These are phyloP conservation scores for Fusarium verticillioides DNA, from an alignment of 2,329 filamentous ascomycete genomes.

Conservation along the genomic window DNA sequence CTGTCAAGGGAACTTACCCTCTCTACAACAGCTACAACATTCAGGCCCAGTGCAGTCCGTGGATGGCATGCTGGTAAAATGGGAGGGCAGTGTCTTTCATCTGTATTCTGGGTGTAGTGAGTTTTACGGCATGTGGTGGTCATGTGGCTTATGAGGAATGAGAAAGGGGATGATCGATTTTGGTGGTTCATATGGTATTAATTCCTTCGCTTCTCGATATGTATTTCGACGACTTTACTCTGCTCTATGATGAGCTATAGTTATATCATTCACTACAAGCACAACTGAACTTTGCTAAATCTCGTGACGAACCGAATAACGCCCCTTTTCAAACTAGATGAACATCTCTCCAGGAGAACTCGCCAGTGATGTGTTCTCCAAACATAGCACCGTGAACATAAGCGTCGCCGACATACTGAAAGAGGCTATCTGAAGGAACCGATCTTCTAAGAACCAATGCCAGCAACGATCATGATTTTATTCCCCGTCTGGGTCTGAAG, in stretches of 20 bases:
- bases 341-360: slow-evolving; percentile 27
- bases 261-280: neutral
- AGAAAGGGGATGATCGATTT: slow-evolving; percentile 23
- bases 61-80: slow-evolving; percentile 49
- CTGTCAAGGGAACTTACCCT: slow-evolving; percentile 54
- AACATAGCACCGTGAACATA: slow-evolving; percentile 37
- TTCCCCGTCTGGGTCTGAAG: slow-evolving; percentile 22
- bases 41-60: slow-evolving; percentile 52
- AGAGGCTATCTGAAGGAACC: slow-evolving; percentile 14
- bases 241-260: slow-evolving; percentile 11
- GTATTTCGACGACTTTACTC: slow-evolving; percentile 30
- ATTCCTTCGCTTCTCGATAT: slow-evolving; percentile 35
- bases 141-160: neutral
- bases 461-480: neutral
- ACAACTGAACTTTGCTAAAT: neutral
- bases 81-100: neutral
- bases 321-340: neutral
- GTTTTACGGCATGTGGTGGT: slow-evolving; percentile 12
- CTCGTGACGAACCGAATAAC: neutral
- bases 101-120: slow-evolving; percentile 17
- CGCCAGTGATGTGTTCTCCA: slow-evolving; percentile 22
- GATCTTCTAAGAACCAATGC: slow-evolving; percentile 25
- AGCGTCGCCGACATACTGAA: slow-evolving; percentile 23
- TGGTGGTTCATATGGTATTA: slow-evolving; percentile 33
- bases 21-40: slow-evolving; percentile 52